Evolutionary conservation across 257 asterid species (phyloP).

Genomic region (Solanum gracilifrons): DNA sequence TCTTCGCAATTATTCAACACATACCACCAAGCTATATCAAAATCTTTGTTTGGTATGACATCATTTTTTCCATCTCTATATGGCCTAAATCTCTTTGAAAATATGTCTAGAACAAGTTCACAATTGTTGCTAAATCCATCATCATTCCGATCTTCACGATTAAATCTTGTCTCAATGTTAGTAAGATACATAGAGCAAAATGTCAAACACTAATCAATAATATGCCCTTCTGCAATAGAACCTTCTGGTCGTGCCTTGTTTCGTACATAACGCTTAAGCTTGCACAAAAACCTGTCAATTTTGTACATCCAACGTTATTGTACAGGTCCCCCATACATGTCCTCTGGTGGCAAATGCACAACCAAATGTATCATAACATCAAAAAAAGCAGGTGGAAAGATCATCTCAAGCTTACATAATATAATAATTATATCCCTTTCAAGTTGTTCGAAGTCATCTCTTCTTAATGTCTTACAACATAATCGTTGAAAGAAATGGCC

Average conservation of each 20-base stretch:
- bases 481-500: not conserved
- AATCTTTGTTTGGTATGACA: too few relatives aligned
- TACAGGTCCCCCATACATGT: not conserved
- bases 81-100: not conserved
- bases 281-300: not conserved
- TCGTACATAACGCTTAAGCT: not conserved
- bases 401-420: too few relatives aligned
- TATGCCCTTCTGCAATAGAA: not conserved
- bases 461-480: not conserved
- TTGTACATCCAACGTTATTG: slow-evolving; percentile 6
- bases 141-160: too few relatives aligned
- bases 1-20: not conserved
- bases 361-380: too few relatives aligned
- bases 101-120: not conserved
- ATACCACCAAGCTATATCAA: too few relatives aligned
- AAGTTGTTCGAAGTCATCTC: too few relatives aligned
- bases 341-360: not conserved
- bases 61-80: too few relatives aligned
- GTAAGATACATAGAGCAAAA: not conserved
- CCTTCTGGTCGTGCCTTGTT: not conserved
- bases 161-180: too few relatives aligned
- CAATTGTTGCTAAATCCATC: not conserved
- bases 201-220: not conserved
- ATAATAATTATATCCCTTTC: too few relatives aligned
- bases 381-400: too few relatives aligned